Evolutionary conservation across 805 yeast genomes (phyloP), one percentile per base, ranked within the genome.

Genomic region (Limtongia smithiae): DNA sequence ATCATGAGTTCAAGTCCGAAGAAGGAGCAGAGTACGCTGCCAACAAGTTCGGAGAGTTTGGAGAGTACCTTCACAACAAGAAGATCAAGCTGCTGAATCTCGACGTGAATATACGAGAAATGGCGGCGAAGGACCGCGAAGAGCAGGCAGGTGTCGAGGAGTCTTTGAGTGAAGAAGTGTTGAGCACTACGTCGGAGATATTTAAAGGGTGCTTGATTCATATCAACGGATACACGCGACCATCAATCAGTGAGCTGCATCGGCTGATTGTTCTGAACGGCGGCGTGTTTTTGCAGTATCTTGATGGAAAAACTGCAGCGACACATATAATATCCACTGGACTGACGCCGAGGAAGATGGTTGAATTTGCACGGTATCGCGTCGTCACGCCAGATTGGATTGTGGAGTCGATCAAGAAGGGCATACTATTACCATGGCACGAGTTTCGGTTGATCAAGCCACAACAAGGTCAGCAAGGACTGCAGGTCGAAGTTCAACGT

Each of bases 341-440:
- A 14, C 33, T 57, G 54, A 88, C 97, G 0, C 87, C 93, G 0
- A 71, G 84, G 46, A 91, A 93, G 65, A 69, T 72, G 46, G 62
- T 76, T 2, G 83, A 85, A 65, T 87, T 79, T 63, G 69, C 72
- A 31, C 77, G 82, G 53, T 83, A 77, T 64, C 81, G 79, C 57
- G 95, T 93, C 2, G 94, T 89, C 1, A 75, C 66, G 50, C 96
- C 97, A 0, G 74, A 75, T 28, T 91, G 97, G 97, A 74, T 93
- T 1, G 71, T 75, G 0, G 85, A 88, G 18, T 76, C 85, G 45
- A 71, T 88, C 4, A 70, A 71, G 2, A 59, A 63, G 4, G 71
- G 74, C 0, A 68, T 60, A 46, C 52, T 81, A 9, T 64, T 82
- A 12, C 80, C 81, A 37, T 90, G 97, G 97, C 72, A 72, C n/a